Conservation (phyloP, 495 filamentous ascomycete species). For the Recurvomyces mirabilis region DNA sequence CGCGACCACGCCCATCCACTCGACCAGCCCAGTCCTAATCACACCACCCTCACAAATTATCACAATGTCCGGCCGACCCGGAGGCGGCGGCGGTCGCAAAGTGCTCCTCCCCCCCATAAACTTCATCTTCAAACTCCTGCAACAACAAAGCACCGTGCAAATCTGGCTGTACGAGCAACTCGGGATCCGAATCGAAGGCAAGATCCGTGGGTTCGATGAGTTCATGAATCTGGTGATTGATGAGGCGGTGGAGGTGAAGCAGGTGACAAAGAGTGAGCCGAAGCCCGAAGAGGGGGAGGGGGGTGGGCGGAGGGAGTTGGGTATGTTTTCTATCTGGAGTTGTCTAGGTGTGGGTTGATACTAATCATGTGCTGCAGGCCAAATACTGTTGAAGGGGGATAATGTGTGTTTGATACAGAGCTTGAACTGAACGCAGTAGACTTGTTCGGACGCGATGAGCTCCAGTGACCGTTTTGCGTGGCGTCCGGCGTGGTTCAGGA, state of each 20-base stretch:
- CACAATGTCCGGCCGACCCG: constrained; percentile 70
- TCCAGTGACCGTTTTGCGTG: no score
- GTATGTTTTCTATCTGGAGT: constrained; percentile 39
- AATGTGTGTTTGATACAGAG: constrained; percentile 49
- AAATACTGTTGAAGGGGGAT: constrained; percentile 94
- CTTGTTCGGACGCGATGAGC: no score
- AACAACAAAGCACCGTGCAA: constrained; percentile 73
- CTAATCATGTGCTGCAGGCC: constrained; percentile 44
- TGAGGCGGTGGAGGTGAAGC: constrained; percentile 85
- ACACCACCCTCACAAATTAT: constrained; percentile 1
- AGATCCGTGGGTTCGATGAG: constrained; percentile 94
- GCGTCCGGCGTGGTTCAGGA: no score
- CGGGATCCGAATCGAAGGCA: constrained; percentile 83
- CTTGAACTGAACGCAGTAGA: constrained; percentile 34
- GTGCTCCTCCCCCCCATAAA: constrained; percentile 95
- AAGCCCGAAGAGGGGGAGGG: constrained; percentile 25
- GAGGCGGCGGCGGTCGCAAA: constrained; percentile 64
- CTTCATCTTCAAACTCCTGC: constrained; percentile 94
- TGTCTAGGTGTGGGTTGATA: not conserved
- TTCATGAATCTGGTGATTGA: constrained; percentile 99
- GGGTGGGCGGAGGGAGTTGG: constrained; percentile 67
- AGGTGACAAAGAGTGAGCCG: constrained; percentile 62
- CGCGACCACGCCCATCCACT: not conserved
- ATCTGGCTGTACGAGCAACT: constrained; percentile 98
- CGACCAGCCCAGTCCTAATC: not conserved